Evolutionary conservation across 257 asterid species (phyloP), one percentile per base, ranked within the genome.

Genomic region (Parsonsia alboflavescens): DNA sequence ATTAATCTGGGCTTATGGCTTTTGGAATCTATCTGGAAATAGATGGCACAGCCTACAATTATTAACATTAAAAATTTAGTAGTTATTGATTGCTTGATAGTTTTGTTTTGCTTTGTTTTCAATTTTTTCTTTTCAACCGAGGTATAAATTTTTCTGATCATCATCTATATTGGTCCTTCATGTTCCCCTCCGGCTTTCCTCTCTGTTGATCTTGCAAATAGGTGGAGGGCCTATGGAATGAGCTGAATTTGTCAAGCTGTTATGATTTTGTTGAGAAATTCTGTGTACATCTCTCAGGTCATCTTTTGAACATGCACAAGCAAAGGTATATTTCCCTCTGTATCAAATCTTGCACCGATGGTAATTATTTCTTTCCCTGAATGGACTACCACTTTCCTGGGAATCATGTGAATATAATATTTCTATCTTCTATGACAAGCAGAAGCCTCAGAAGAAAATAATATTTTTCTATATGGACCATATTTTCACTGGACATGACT

Each of bases 181-280:
- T 4, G 39, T 19, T 44, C 15, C 73, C 28, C 0, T 19, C 65
- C 49, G 64, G 53, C 21, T 69, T 46, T 70, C 26, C 61, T 68
- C 3, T 41, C 54, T 24, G 30, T 56, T 73, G 58, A 57, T 21
- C 21, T 6, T 76, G 75, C 22, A 70, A 77, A 86, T 88, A 94
- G 98, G 91, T 83, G 26, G 97, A 91, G 70, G 96, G 94, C n/a
- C 87, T 94, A 71, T 74, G 84, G n/a, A 79, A 42, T 36, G 98
- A 94, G 88, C 76, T 83, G 82, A 86, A 73, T 69, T 82, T 82
- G 63, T 72, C 97, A 2, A 77, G 77, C 46, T 90, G 97, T 72
- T 94, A 94, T 75, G 92, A 90, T 56, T 68, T 81, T 46, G 67
- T 91, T 15, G 97, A 94, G 74, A 85, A 85, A 72, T 89, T 65